phyloP scores from a whole-genome alignment of 371 early-diverging fungal species.

The Mortierella sp. region DNA sequence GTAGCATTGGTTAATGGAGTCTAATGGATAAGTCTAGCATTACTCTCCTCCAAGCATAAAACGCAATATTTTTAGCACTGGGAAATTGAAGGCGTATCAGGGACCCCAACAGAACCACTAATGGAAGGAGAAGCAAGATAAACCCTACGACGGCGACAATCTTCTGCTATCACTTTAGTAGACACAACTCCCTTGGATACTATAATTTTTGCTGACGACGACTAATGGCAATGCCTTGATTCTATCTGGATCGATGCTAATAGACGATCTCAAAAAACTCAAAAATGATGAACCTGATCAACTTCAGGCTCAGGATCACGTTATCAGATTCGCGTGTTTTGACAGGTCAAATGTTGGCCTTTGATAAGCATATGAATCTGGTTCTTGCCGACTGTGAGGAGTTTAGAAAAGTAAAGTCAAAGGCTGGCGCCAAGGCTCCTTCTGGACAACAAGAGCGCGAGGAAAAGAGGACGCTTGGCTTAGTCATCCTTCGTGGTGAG shows the following conservation, averaged over 20 bases:
- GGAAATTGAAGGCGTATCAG: too few relatives aligned
- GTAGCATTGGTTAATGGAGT: too few relatives aligned
- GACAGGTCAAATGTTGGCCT: constrained; percentile 98
- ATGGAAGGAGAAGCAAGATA: neutral
- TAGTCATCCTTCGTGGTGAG: constrained; percentile 96
- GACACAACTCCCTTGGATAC: neutral
- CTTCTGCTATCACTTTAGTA: neutral
- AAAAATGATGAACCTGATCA: constrained; percentile 94
- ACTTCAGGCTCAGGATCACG: constrained; percentile 95
- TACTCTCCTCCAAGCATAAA: too few relatives aligned
- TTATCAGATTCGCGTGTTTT: constrained; percentile 91
- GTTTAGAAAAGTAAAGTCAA: constrained; percentile 89
- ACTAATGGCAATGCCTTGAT: neutral
- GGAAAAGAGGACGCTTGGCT: constrained; percentile 92
- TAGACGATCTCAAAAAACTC: constrained; percentile 78
- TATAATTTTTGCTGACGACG: neutral
- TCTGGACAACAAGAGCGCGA: constrained; percentile 65
- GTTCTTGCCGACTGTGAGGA: constrained; percentile 98
- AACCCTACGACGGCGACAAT: neutral
- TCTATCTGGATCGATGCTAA: neutral
- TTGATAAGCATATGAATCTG: constrained; percentile 98
- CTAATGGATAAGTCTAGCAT: too few relatives aligned
- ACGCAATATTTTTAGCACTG: too few relatives aligned
- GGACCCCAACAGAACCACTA: too few relatives aligned
- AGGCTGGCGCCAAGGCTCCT: constrained; percentile 53